A percentile compares a stretch with the other conserved stretches of the same genome.
phyloP scores from a whole-genome alignment of 2,329 filamentous ascomycete genomes.

The Diaporthe aspalathi region DNA sequence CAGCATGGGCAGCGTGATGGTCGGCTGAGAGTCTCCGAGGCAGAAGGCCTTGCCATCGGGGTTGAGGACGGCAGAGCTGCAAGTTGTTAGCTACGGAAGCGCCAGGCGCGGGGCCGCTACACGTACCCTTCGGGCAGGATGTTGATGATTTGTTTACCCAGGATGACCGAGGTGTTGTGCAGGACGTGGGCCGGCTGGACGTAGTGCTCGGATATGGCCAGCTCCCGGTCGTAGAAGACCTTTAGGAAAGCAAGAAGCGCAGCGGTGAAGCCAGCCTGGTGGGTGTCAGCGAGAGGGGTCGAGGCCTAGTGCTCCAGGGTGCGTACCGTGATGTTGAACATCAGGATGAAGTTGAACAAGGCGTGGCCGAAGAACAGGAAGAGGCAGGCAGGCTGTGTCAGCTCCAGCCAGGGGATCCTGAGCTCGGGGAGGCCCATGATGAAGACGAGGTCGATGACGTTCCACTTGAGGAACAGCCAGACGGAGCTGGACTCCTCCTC shows the following conservation, averaged over 20 bases:
- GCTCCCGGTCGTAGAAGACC: slow-evolving; percentile 89
- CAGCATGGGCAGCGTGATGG: slow-evolving; percentile 80
- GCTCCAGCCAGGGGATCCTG: slow-evolving; percentile 96
- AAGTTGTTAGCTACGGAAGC: slow-evolving; percentile 44
- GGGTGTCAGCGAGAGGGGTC: slow-evolving; percentile 16
- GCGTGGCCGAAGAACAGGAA: slow-evolving; percentile 78
- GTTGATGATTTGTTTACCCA: slow-evolving; percentile 97
- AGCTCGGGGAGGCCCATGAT: slow-evolving; percentile 88
- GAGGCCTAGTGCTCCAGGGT: background rate
- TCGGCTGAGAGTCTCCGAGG: slow-evolving; percentile 71
- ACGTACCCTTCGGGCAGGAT: slow-evolving; percentile 90
- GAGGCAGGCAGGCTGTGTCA: slow-evolving; percentile 80
- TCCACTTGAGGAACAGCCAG: slow-evolving; percentile 94
- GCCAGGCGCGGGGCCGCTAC: background rate
- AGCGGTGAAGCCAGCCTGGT: slow-evolving; percentile 77
- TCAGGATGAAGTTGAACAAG: slow-evolving; percentile 83
- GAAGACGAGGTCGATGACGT: slow-evolving; percentile 85
- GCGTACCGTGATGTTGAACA: slow-evolving; percentile 87
- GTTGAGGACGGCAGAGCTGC: slow-evolving; percentile 85
- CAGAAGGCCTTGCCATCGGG: slow-evolving; percentile 85
- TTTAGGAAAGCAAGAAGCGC: slow-evolving; percentile 81
- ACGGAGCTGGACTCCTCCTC: slow-evolving; percentile 89
- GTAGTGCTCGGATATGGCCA: slow-evolving; percentile 91
- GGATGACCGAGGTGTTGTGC: slow-evolving; percentile 91
- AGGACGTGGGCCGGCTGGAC: slow-evolving; percentile 90